Percentiles rank a stretch among this genome's conserved stretches.
These are phyloP conservation scores for Rhodotorula babjevae DNA, from an alignment of 768 basidiomycete genomes.

Conservation along the genomic window DNA sequence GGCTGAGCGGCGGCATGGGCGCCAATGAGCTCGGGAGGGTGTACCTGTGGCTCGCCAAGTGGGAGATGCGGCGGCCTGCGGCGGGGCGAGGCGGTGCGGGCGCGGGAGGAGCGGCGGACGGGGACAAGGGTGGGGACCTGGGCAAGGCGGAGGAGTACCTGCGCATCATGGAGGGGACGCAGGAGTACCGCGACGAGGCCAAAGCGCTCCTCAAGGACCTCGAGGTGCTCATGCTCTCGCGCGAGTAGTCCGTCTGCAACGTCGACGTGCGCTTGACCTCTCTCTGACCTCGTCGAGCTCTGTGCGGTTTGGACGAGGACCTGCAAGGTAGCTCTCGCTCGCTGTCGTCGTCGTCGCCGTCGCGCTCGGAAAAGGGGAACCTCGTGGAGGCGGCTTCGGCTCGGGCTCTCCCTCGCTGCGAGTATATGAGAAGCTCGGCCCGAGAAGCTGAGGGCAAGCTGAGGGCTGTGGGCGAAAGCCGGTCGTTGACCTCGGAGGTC, in stretches of 20 bases:
- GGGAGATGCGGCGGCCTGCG: constrained; percentile 25
- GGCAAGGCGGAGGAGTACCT: constrained; percentile 27
- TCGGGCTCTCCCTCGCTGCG: no score
- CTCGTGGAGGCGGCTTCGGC: no score
- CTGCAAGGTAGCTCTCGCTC: no score
- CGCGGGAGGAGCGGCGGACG: not conserved
- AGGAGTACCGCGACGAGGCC: constrained; percentile 36
- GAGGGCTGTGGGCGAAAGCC: no score
- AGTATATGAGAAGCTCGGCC: no score
- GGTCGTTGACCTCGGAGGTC: no score
- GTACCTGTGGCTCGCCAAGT: constrained; percentile 32
- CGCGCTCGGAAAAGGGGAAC: no score
- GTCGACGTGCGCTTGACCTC: no score
- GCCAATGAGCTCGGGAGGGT: constrained; percentile 16
- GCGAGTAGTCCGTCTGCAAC: constrained; percentile 11
- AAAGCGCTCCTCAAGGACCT: constrained; percentile 32
- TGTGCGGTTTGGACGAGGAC: no score
- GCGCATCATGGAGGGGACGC: constrained; percentile 6
- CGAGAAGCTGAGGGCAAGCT: no score
- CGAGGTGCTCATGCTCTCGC: constrained; percentile 21
- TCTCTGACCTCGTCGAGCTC: no score
- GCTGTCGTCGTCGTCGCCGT: no score
- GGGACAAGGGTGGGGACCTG: constrained; percentile 12
- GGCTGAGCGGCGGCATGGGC: constrained; percentile 1
- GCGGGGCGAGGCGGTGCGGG: not conserved